Percentiles rank a stretch among this genome's conserved stretches.
Conservation (phyloP, 2,329 filamentous ascomycete genomes). For the Alternaria angustiovoidea region DNA sequence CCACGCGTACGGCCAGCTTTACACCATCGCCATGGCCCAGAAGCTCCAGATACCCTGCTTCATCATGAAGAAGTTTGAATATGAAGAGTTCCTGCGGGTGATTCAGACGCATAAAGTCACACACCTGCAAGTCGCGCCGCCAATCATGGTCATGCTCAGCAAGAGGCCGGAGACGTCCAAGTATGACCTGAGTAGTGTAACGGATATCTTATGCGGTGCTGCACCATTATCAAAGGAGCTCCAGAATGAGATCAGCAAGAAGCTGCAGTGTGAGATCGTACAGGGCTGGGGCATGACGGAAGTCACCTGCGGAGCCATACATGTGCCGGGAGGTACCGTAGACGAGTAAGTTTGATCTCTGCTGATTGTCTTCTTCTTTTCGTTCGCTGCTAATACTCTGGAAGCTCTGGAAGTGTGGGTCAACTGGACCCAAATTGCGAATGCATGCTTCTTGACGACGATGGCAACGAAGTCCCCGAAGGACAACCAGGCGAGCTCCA, state of each 20-base stretch:
- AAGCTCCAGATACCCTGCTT: slow-evolving; percentile 57
- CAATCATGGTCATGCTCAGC: slow-evolving; percentile 55
- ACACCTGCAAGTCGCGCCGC: slow-evolving; percentile 53
- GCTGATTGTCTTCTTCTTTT: neutral
- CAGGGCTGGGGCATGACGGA: slow-evolving; percentile 56
- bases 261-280: slow-evolving; percentile 47
- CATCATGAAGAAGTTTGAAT: slow-evolving; percentile 55
- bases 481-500: slow-evolving; percentile 52
- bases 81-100: slow-evolving; percentile 48
- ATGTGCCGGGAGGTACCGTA: slow-evolving; percentile 46
- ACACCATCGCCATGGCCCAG: slow-evolving; percentile 52
- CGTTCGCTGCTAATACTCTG: neutral
- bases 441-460: slow-evolving; percentile 54
- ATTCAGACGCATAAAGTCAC: slow-evolving; percentile 52
- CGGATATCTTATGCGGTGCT: slow-evolving; percentile 53
- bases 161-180: slow-evolving; percentile 54
- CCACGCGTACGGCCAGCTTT: slow-evolving; percentile 59
- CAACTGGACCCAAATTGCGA: slow-evolving; percentile 52
- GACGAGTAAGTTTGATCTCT: slow-evolving; percentile 38
- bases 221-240: slow-evolving; percentile 55
- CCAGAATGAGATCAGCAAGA: slow-evolving; percentile 50
- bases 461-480: slow-evolving; percentile 51
- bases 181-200: slow-evolving; percentile 52
- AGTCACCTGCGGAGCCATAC: slow-evolving; percentile 52
- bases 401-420: slow-evolving; percentile 51